Percentiles rank a stretch among this genome's conserved stretches.
Conservation (phyloP, 805 yeast species). For the Lipomyces orientalis region DNA sequence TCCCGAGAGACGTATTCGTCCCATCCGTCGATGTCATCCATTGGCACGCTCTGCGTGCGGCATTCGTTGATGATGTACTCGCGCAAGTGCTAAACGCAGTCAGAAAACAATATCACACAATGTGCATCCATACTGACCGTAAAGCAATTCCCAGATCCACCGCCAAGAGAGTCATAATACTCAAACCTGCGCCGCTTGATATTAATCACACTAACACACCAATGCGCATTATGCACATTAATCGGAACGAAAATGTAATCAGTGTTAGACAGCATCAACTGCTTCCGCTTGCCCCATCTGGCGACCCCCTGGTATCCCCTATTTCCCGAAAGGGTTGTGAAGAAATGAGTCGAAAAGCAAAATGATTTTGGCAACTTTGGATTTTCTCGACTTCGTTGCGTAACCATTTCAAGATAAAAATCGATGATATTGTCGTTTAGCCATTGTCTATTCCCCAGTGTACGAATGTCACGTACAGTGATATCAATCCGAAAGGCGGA, state of each 20-base stretch:
- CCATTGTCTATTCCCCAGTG: constrained; percentile 78
- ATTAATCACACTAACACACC: constrained; percentile 88
- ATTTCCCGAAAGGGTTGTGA: constrained; percentile 61
- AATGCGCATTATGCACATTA: constrained; percentile 82
- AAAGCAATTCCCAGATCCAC: constrained; percentile 49
- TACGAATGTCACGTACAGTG: constrained; percentile 66
- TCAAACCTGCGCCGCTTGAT: constrained; percentile 61
- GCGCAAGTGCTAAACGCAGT: constrained; percentile 45
- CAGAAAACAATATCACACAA: neutral
- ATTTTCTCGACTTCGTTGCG: constrained; percentile 50
- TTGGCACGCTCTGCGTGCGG: constrained; percentile 53
- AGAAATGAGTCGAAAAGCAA: constrained; percentile 89
- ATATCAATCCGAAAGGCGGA: constrained; percentile 59
- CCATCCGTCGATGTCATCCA: constrained; percentile 40
- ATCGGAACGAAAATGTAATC: constrained; percentile 81
- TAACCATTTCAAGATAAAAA: constrained; percentile 66
- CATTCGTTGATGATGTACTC: constrained; percentile 75
- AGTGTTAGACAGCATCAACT: constrained; percentile 65
- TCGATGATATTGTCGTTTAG: constrained; percentile 91
- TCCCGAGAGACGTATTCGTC: constrained; percentile 43
- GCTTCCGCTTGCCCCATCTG: constrained; percentile 82
- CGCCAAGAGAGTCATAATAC: constrained; percentile 79
- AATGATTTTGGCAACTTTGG: constrained; percentile 52
- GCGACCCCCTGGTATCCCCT: constrained; percentile 83
- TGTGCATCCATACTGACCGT: constrained; percentile 13